Evolutionary conservation across 106 monocot species (phyloP).

Genomic region (Ottelia alismoides): DNA sequence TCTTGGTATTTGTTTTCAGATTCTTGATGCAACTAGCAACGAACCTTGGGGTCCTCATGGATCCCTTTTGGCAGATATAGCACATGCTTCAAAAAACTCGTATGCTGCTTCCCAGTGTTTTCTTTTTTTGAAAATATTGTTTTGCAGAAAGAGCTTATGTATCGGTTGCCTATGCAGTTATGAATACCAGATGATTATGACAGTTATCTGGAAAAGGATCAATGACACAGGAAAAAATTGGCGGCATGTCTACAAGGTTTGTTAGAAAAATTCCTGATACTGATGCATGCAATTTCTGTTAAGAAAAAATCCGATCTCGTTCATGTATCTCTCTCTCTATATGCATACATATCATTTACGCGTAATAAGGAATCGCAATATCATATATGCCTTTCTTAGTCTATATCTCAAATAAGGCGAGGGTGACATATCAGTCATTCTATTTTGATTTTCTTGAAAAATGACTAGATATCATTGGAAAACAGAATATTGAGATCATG

Average conservation of each 20-base stretch:
- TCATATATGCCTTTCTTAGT: too few relatives aligned
- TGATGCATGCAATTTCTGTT: too few relatives aligned
- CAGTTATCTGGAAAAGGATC: constrained; percentile 12
- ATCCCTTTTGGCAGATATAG: constrained; percentile 72
- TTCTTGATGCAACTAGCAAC: constrained; percentile 94
- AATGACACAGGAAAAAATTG: constrained; percentile 16
- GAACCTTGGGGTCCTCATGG: constrained; percentile 97
- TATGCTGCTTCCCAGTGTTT: constrained; percentile 17
- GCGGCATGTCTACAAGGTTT: constrained; percentile 19
- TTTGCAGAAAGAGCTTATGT: background rate
- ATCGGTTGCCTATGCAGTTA: background rate
- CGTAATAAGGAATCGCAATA: too few relatives aligned
- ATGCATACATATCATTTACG: too few relatives aligned
- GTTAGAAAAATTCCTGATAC: too few relatives aligned
- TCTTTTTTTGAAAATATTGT: background rate
- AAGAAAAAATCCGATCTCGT: too few relatives aligned
- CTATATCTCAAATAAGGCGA: too few relatives aligned
- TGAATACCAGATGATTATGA: constrained; percentile 16
- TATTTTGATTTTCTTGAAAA: too few relatives aligned
- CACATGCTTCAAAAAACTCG: constrained; percentile 76
- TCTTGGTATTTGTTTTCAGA: constrained; percentile 20
- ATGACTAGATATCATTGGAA: too few relatives aligned
- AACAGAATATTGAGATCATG: too few relatives aligned
- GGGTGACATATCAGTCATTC: too few relatives aligned
- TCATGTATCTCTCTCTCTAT: too few relatives aligned